Conservation (phyloP, 148 eudicot genomes). For the Cornus kousa region DNA sequence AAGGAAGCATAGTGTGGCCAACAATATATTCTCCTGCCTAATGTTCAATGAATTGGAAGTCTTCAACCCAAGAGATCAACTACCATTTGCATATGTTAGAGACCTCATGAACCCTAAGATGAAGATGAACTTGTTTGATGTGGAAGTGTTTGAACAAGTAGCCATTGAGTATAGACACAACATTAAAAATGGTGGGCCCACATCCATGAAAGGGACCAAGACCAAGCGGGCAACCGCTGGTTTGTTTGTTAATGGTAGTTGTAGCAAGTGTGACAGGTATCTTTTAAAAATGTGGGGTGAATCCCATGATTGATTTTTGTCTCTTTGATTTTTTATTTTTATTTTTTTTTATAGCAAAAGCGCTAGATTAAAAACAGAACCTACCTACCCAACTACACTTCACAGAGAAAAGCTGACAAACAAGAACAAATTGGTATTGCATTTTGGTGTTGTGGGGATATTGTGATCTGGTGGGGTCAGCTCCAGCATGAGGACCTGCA, state of each 20-base stretch:
- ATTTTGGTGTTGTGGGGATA: background rate
- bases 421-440: background rate
- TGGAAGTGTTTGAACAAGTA: slow-evolving; percentile 82
- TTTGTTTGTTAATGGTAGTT: slow-evolving; percentile 35
- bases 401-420: slow-evolving; percentile 4
- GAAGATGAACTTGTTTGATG: slow-evolving; percentile 81
- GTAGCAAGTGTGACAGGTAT: slow-evolving; percentile 53
- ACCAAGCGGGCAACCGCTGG: slow-evolving; percentile 43
- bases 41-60: slow-evolving; percentile 81
- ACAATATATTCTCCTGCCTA: slow-evolving; percentile 68
- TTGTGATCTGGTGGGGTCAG: background rate
- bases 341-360: background rate
- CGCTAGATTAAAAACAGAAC: background rate
- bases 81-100: slow-evolving; percentile 81
- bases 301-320: slow-evolving; percentile 38
- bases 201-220: slow-evolving; percentile 15
- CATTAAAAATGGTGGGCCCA: slow-evolving; percentile 31
- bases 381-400: background rate
- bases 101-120: slow-evolving; percentile 75
- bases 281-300: slow-evolving; percentile 78
- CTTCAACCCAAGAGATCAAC: slow-evolving; percentile 85
- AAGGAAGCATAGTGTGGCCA: slow-evolving; percentile 60
- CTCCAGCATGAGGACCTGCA: background rate
- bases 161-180: slow-evolving; percentile 83
- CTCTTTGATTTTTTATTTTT: background rate